These are phyloP conservation scores for Choricystis sp. DNA, from an alignment of 139 green algal species.

Conservation along the genomic window DNA sequence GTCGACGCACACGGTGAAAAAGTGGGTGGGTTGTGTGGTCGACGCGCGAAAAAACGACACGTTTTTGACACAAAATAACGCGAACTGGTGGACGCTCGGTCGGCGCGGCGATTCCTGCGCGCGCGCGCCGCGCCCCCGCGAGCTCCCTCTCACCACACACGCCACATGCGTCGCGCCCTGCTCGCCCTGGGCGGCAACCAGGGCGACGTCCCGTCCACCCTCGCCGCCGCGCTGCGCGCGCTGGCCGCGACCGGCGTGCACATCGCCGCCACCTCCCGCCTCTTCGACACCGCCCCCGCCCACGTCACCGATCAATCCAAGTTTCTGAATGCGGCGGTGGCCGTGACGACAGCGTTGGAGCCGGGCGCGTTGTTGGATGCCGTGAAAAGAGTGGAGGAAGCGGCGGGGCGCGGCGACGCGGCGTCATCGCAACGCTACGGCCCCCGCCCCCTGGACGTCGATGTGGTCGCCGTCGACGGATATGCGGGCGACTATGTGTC, in stretches of 20 bases:
- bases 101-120: too few species aligned
- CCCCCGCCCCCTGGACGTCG: slow-evolving; percentile 82
- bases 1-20: too few species aligned
- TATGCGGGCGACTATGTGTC: neutral
- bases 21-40: too few species aligned
- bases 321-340: slow-evolving; percentile 77
- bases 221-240: neutral
- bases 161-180: too few species aligned
- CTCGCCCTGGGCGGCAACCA: neutral
- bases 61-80: too few species aligned
- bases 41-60: too few species aligned
- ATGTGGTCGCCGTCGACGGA: slow-evolving; percentile 84
- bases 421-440: slow-evolving; percentile 51
- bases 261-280: slow-evolving; percentile 39
- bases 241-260: slow-evolving; percentile 11
- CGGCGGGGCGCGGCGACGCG: slow-evolving; percentile 23
- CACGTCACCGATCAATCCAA: slow-evolving; percentile 68
- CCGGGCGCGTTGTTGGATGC: slow-evolving; percentile 38
- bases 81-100: too few species aligned
- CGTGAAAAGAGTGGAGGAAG: slow-evolving; percentile 62
- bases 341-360: slow-evolving; percentile 35
- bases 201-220: slow-evolving; percentile 3
- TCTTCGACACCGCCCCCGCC: slow-evolving; percentile 73
- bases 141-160: too few species aligned
- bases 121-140: too few species aligned